Evolutionary conservation across 106 monocot species (phyloP).

Genomic region (Apostasia shenzhenica): DNA sequence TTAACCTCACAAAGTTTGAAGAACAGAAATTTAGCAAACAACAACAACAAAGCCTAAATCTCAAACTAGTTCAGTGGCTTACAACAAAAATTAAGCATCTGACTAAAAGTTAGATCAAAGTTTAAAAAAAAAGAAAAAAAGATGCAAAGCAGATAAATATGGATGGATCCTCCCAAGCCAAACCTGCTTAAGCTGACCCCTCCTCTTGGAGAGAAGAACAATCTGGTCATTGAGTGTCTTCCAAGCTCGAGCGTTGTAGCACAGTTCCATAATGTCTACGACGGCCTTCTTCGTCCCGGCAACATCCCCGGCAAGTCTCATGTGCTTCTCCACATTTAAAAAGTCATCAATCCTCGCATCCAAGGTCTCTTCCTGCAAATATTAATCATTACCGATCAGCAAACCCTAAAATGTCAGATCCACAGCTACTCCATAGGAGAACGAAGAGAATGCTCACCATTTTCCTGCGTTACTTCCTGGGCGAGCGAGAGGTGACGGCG

Average conservation of each 20-base stretch:
- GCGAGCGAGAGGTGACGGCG: too few relatives aligned
- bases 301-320: slow-evolving; percentile 83
- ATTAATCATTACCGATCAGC: too few relatives aligned
- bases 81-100: neutral
- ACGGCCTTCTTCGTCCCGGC: slow-evolving; percentile 80
- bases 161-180: neutral
- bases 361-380: slow-evolving; percentile 50
- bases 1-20: too few relatives aligned
- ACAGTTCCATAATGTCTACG: slow-evolving; percentile 75
- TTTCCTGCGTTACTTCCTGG: too few relatives aligned
- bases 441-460: too few relatives aligned
- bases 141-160: neutral
- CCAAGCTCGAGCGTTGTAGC: slow-evolving; percentile 85
- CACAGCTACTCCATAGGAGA: too few relatives aligned
- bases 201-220: slow-evolving; percentile 78
- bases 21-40: too few relatives aligned
- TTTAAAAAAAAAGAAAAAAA: neutral
- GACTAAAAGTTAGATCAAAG: neutral
- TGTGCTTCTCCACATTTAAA: slow-evolving; percentile 86
- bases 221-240: slow-evolving; percentile 97
- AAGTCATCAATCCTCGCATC: slow-evolving; percentile 74
- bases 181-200: slow-evolving; percentile 97
- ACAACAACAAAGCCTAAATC: too few relatives aligned
- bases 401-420: too few relatives aligned
- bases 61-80: too few relatives aligned